Base-by-base conservation (phyloP, 2,329 filamentous ascomycete species). In the Fonsecaea pugnacius region DNA sequence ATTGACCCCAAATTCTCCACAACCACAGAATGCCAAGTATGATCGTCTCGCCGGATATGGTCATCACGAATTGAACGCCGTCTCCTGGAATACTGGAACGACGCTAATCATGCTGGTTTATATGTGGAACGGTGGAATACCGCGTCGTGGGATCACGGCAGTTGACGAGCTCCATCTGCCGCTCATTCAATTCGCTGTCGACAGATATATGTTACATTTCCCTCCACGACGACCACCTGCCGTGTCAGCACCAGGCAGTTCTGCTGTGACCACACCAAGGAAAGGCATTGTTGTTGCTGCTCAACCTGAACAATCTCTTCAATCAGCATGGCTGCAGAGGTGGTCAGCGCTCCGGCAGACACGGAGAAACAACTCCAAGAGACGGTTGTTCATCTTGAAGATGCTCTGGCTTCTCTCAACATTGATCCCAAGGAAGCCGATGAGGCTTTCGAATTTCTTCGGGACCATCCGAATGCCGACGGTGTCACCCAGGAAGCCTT, bases 391-490 rank as follows among this genome's bases (percentile, higher is more conserved):
- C 62, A 64, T 36, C 62, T 59, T 18, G 66, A 68, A 36, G 57
- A 68, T 33, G 66, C 66, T 5, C 46, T 68, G 38, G 54, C 40
- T 10, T 38, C 50, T 40, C 64, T 67, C 14, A 58, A 67, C 21
- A 68, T 67, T 16, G 59, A 60, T n/a, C 52, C 62, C 43, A 62
- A 66, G 38, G 60, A 69, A 16, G 66, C 63, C 18, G 68, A 70
- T 33, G 66, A 70, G 60, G 68, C 68, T 10, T 68, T 70, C 35
- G 43, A 56, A 5, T 70, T 67, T 58, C 57, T 70, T 32, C 66
- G 61, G 24, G 64, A 65, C 57, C 66, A 67, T 33, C 62, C 61
- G 12, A 60, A 67, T 38, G 66, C 68, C 8, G 64, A 67, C 54
- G 58, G n/a, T 12, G 58, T 68, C 12, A 63, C 60, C 6, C 64